Percentiles rank a stretch among this genome's conserved stretches.
Conservation (phyloP, 2,329 filamentous ascomycete species). For the Rhexocercosporidium sp. region DNA sequence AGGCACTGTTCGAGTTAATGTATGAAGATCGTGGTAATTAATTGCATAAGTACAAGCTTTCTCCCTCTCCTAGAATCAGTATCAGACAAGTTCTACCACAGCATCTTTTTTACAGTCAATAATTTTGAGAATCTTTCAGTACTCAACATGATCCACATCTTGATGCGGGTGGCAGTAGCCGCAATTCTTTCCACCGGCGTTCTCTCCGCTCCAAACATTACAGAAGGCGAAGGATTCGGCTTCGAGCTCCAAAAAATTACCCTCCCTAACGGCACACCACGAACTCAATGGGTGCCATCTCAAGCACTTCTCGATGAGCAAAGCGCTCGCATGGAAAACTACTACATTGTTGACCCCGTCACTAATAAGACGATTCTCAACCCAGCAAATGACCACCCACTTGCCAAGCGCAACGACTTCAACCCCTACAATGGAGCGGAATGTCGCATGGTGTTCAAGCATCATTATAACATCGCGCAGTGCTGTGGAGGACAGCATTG, state of each 20-base stretch:
- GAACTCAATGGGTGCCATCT: neutral
- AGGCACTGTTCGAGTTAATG: too few relatives aligned
- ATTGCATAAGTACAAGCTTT: neutral
- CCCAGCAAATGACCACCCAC: neutral
- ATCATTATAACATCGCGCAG: neutral
- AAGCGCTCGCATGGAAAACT: neutral
- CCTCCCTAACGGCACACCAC: neutral
- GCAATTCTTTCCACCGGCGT: neutral
- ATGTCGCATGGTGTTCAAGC: constrained; percentile 1
- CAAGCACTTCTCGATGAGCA: constrained; percentile 5
- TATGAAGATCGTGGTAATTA: too few relatives aligned
- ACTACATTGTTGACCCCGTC: neutral
- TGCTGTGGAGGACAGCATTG: constrained; percentile 3
- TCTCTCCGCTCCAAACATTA: neutral
- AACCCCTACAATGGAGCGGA: neutral
- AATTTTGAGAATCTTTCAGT: neutral
- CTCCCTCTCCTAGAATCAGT: neutral
- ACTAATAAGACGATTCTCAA: neutral
- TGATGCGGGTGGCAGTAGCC: neutral
- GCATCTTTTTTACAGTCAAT: too few relatives aligned
- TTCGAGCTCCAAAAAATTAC: constrained; percentile 1
- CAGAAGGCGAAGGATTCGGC: neutral
- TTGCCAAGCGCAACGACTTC: neutral
- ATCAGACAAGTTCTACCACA: neutral
- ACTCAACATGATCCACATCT: neutral